A percentile compares a stretch with the other conserved stretches of the same genome.
Conservation (phyloP, 305 asterid species). For the Caryopteris hybrid region DNA sequence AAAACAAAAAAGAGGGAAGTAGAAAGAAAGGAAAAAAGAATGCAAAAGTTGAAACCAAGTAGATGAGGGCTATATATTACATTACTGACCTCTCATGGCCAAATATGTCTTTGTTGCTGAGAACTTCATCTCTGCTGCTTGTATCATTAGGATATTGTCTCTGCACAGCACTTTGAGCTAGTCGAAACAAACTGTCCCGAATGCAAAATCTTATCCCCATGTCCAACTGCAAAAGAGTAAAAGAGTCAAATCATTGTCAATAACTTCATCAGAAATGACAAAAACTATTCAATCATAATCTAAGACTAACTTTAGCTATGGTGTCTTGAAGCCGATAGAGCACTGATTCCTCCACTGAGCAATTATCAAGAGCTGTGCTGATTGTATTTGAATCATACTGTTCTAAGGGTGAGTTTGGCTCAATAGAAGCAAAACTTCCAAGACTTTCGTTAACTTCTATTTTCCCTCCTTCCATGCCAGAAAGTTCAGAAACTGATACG, state of each 20-base stretch:
- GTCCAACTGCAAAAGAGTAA: slow-evolving; percentile 57
- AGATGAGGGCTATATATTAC: not conserved
- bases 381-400: slow-evolving; percentile 49
- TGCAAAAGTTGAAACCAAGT: too few relatives aligned
- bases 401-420: slow-evolving; percentile 47
- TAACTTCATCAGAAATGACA: not conserved
- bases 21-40: too few relatives aligned
- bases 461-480: slow-evolving; percentile 49
- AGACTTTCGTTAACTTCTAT: slow-evolving; percentile 43
- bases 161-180: slow-evolving; percentile 70
- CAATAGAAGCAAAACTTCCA: slow-evolving; percentile 40
- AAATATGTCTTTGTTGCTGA: slow-evolving; percentile 34
- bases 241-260: not conserved
- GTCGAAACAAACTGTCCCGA: slow-evolving; percentile 85
- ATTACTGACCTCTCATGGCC: slow-evolving; percentile 59
- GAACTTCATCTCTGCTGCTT: slow-evolving; percentile 44
- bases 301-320: slow-evolving; percentile 52
- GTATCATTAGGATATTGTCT: slow-evolving; percentile 58
- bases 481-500: slow-evolving; percentile 39
- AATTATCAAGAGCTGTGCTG: slow-evolving; percentile 36
- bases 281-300: slow-evolving; percentile 3
- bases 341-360: slow-evolving; percentile 64
- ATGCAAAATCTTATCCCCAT: slow-evolving; percentile 59
- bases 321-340: slow-evolving; percentile 79
- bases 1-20: too few relatives aligned